Percentiles rank a stretch among this genome's conserved stretches.
Conservation (phyloP, 768 basidiomycete species). For the Boletus subcaerulescens region DNA sequence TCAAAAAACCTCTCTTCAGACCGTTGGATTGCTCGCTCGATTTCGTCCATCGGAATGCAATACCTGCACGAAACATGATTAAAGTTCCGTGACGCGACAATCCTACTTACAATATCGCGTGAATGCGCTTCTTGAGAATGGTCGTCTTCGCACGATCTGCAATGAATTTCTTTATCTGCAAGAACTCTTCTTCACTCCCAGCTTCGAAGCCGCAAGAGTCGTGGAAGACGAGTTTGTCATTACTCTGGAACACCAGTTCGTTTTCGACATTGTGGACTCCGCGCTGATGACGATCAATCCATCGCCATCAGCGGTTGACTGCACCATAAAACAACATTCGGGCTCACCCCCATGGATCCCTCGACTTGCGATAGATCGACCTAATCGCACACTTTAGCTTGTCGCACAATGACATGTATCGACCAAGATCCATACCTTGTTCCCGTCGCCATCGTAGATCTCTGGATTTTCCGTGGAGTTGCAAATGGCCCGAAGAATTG, state of each 20-base stretch:
- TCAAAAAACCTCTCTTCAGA: conserved; percentile 1
- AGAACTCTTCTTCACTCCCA: not conserved
- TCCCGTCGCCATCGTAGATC: conserved; percentile 2
- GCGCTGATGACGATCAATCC: not conserved
- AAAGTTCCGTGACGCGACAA: not conserved
- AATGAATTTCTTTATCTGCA: not conserved
- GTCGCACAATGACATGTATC: not conserved
- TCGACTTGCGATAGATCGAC: conserved; percentile 3
- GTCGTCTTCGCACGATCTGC: not conserved
- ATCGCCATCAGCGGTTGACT: not conserved
- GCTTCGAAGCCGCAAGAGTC: not conserved
- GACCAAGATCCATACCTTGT: not conserved
- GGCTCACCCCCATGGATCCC: not conserved
- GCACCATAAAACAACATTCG: too few relatives aligned
- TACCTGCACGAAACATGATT: not conserved
- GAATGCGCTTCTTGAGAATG: not conserved
- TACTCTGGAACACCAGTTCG: conserved; percentile 2
- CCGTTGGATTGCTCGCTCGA: not conserved
- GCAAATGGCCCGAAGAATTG: conserved; percentile 3
- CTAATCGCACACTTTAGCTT: not conserved
- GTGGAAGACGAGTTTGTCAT: conserved; percentile 1
- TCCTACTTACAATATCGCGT: not conserved
- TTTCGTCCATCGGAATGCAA: conserved; percentile 5
- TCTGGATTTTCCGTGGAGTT: conserved; percentile 2
- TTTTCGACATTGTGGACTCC: not conserved